These are phyloP conservation scores for Blastocystis sp. DNA, from an alignment of 352 stramenopile species.

Conservation along the genomic window DNA sequence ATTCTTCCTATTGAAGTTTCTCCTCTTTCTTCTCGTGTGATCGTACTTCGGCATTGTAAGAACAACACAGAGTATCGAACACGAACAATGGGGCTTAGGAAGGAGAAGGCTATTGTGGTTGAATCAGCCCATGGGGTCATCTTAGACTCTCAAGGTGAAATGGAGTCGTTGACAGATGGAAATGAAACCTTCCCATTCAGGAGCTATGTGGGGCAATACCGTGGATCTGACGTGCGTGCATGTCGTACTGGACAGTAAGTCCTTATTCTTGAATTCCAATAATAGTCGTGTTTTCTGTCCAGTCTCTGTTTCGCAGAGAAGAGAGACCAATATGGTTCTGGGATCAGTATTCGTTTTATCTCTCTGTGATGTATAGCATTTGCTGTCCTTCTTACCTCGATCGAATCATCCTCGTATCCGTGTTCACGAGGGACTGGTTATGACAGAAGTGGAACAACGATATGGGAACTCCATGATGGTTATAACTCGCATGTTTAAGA, in stretches of 20 bases:
- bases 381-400: too few relatives aligned
- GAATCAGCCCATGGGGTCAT: neutral
- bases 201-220: neutral
- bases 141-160: neutral
- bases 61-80: neutral
- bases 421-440: neutral
- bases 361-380: too few relatives aligned
- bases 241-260: neutral
- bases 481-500: constrained; percentile 35
- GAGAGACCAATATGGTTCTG: too few relatives aligned
- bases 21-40: neutral
- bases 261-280: neutral
- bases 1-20: neutral
- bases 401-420: neutral
- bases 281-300: neutral
- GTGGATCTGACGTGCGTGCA: neutral
- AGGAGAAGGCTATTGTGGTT: neutral
- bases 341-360: too few relatives aligned
- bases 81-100: too few relatives aligned
- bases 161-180: neutral
- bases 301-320: neutral
- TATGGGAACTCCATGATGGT: neutral
- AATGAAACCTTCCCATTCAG: neutral
- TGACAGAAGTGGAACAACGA: neutral
- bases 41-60: neutral